A percentile compares a stretch with the other conserved stretches of the same genome.
Evolutionary conservation across 1,284 basidiomycete species (phyloP).

Genomic region (Austroboletus novae-zelandiae): DNA sequence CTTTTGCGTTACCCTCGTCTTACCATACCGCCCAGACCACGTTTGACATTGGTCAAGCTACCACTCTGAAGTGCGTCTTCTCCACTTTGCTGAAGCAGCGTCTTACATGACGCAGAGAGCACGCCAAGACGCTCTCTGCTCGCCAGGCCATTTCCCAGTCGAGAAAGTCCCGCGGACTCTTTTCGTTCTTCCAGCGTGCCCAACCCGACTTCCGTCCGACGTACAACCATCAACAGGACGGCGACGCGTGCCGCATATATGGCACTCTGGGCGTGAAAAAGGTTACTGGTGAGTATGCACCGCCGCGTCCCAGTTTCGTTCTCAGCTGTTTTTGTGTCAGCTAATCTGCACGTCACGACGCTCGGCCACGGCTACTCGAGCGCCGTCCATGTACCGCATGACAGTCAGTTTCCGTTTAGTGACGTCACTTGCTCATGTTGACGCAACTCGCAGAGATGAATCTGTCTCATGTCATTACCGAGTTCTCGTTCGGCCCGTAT

Average conservation of each 20-base stretch:
- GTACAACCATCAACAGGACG: constrained; percentile 64
- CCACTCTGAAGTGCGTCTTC: constrained; percentile 55
- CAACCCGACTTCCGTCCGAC: constrained; percentile 62
- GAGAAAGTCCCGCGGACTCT: constrained; percentile 66
- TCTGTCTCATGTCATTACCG: constrained; percentile 91
- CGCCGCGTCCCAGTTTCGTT: neutral
- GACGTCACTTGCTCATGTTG: neutral
- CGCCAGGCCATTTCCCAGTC: constrained; percentile 69
- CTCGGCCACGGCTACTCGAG: constrained; percentile 93
- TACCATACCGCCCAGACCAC: constrained; percentile 49
- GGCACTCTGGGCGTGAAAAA: constrained; percentile 87
- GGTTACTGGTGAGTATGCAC: constrained; percentile 64
- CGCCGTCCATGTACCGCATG: constrained; percentile 84
- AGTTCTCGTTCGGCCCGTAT: constrained; percentile 95
- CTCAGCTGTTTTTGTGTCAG: constrained; percentile 33
- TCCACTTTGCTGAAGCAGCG: neutral
- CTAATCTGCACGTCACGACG: constrained; percentile 88
- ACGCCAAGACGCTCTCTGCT: constrained; percentile 63
- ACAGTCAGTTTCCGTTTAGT: constrained; percentile 45
- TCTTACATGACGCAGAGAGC: constrained; percentile 42
- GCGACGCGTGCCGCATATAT: constrained; percentile 79
- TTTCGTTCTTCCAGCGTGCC: constrained; percentile 51
- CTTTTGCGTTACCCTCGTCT: neutral
- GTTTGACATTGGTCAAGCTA: constrained; percentile 85
- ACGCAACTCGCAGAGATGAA: constrained; percentile 78